Evolutionary conservation across 1,139 yeast species (phyloP), one percentile per base, ranked within the genome.

Genomic region (Saccharomyces hybrid): DNA sequence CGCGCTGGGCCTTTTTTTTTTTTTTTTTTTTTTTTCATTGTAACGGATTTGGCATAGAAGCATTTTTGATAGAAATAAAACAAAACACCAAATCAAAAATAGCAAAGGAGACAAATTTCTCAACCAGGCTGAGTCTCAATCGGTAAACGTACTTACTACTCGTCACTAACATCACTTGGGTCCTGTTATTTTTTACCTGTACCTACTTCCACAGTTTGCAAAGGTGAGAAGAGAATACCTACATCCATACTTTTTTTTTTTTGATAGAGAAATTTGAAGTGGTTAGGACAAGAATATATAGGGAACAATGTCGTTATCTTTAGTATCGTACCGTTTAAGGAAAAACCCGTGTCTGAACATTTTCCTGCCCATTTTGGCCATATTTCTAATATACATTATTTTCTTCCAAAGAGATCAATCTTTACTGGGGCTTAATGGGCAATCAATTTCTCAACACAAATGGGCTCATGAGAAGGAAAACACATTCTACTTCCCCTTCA

Each of bases 391-490:
- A 24, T 62, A 60, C 50, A 54, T 65, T 31, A 42, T 64, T 16
- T 57, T 64, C 32, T 59, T 65, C 49, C 59, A 60, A 16, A 57
- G 58, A 31, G 60, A 58, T 42, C 58, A 61, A n/a, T 60, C 65
- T 3, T 51, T 64, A 9, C 53, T 65, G 16, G 69, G 68, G 16
- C 54, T 60, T 12, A 64, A 64, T 27, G 62, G 60, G 6, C 29
- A 52, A 11, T 56, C 65, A n/a, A 58, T 69, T 14, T 54, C 59
- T 2, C 61, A 64, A 27, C 69, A 68, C 52, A 67, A 61, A 56
- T 70, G 73, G 73, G 71, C 71, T 2, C 68, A 68, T 57, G 71
- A 69, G 54, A 59, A 57, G 34, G 72, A 69, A 55, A 62, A 62
- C 51, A 66, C 71, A 8, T 69, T 66, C 56, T 69, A 69, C 47